These are phyloP conservation scores for Luffa aegyptiaca DNA, from an alignment of 306 rosid genomes.

Conservation along the genomic window DNA sequence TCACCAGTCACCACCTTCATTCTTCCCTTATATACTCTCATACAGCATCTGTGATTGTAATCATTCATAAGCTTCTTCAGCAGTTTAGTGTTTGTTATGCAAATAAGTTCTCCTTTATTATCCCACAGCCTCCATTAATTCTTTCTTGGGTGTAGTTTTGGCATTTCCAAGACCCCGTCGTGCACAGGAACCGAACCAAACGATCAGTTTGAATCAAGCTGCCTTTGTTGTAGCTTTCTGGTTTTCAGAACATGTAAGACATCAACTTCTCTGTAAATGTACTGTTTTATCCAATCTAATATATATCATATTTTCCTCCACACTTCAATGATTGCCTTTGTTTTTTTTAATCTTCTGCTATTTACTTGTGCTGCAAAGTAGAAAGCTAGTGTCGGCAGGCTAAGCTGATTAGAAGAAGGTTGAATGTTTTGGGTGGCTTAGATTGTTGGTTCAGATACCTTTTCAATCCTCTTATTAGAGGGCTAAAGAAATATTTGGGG, in stretches of 20 bases:
- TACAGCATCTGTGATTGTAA: slow-evolving; percentile 38
- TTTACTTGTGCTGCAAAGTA: slow-evolving; percentile 4
- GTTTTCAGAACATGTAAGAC: not conserved
- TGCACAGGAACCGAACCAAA: not conserved
- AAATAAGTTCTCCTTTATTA: slow-evolving; percentile 19
- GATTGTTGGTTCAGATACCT: slow-evolving; percentile 14
- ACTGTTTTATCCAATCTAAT: not conserved
- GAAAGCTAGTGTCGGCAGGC: slow-evolving; percentile 47
- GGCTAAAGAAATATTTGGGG: slow-evolving; percentile 10
- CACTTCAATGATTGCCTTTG: not conserved
- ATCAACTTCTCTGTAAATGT: slow-evolving; percentile 8
- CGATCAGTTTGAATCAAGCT: not conserved
- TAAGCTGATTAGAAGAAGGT: slow-evolving; percentile 13
- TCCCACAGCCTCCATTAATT: slow-evolving; percentile 17
- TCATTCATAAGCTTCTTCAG: slow-evolving; percentile 24
- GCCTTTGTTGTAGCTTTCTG: not conserved
- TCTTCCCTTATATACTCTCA: slow-evolving; percentile 7
- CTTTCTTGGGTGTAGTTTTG: slow-evolving; percentile 27
- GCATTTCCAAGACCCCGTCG: not conserved
- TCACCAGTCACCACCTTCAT: slow-evolving; percentile 19
- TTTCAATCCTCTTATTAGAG: slow-evolving; percentile 5
- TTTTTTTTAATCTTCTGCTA: not conserved
- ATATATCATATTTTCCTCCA: not conserved
- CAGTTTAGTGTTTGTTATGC: slow-evolving; percentile 22
- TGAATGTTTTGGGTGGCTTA: not conserved